Conservation (phyloP, 1,284 basidiomycete species). For the Cutaneotrichosporon cutaneum region DNA sequence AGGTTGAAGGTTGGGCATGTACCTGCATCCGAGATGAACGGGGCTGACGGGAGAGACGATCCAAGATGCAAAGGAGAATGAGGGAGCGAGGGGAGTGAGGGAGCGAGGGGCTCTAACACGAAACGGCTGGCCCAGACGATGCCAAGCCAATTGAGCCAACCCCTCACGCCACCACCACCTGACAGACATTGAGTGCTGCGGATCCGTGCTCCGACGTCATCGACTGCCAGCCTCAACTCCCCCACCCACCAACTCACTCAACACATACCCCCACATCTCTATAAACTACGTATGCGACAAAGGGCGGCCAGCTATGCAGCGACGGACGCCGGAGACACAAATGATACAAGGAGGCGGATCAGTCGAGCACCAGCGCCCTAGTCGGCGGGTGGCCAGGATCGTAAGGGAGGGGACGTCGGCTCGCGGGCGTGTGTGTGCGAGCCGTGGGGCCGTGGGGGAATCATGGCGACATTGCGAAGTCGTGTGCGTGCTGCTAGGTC, state of each 20-base stretch:
- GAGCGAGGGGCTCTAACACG: too few species aligned
- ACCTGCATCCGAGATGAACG: too few species aligned
- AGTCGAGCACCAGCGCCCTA: not conserved
- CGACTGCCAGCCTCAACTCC: not conserved
- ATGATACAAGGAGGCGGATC: not conserved
- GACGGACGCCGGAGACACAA: not conserved
- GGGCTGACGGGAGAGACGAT: too few species aligned
- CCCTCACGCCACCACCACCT: too few species aligned
- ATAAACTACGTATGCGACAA: conserved; percentile 4
- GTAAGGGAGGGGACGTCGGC: not conserved
- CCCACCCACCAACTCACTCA: not conserved
- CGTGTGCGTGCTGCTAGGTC: not conserved
- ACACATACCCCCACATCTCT: not conserved
- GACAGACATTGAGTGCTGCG: too few species aligned
- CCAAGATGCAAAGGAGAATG: too few species aligned
- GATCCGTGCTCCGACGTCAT: too few species aligned
- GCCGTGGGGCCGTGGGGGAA: not conserved
- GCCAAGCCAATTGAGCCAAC: too few species aligned
- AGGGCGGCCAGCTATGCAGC: not conserved
- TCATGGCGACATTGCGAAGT: not conserved
- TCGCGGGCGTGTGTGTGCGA: not conserved
- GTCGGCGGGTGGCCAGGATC: not conserved
- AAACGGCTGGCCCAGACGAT: too few species aligned
- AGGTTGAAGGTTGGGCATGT: too few species aligned
- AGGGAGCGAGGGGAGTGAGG: too few species aligned